Percentiles rank a stretch among this genome's conserved stretches.
Evolutionary conservation across 116 monocot genomes (phyloP).

Genomic region (Cymodocea nodosa): DNA sequence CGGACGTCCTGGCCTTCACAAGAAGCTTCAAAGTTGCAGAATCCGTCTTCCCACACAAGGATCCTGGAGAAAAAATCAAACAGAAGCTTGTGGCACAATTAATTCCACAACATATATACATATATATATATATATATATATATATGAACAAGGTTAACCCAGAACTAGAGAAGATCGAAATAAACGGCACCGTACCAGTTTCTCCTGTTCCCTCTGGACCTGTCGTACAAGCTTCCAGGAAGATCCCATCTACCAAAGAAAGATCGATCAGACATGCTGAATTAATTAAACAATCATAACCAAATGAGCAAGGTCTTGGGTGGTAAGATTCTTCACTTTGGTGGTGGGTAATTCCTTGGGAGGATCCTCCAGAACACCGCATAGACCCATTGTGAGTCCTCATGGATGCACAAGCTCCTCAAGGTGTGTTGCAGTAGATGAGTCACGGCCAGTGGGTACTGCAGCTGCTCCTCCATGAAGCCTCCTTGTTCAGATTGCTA

Average conservation of each 20-base stretch:
- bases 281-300: neutral
- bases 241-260: slow-evolving; percentile 65
- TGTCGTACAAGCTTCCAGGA: slow-evolving; percentile 60
- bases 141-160: neutral
- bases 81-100: too few species aligned
- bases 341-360: slow-evolving; percentile 68
- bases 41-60: slow-evolving; percentile 89
- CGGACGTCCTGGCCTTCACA: slow-evolving; percentile 11
- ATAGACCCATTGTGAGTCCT: slow-evolving; percentile 53
- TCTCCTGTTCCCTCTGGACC: slow-evolving; percentile 81
- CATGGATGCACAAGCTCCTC: slow-evolving; percentile 45
- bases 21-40: slow-evolving; percentile 84
- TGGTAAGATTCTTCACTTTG: slow-evolving; percentile 27
- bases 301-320: neutral
- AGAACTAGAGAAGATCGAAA: neutral
- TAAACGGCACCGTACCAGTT: slow-evolving; percentile 39
- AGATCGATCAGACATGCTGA: slow-evolving; percentile 1
- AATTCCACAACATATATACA: neutral
- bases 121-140: too few species aligned
- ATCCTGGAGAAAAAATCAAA: slow-evolving; percentile 57
- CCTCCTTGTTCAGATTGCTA: neutral
- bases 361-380: slow-evolving; percentile 74
- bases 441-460: slow-evolving; percentile 25
- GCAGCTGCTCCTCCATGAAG: slow-evolving; percentile 46
- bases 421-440: slow-evolving; percentile 60